A percentile compares a stretch with the other conserved stretches of the same genome.
phyloP scores from a whole-genome alignment of 805 yeast genomes.

The Saccharomycopsis microspora region DNA sequence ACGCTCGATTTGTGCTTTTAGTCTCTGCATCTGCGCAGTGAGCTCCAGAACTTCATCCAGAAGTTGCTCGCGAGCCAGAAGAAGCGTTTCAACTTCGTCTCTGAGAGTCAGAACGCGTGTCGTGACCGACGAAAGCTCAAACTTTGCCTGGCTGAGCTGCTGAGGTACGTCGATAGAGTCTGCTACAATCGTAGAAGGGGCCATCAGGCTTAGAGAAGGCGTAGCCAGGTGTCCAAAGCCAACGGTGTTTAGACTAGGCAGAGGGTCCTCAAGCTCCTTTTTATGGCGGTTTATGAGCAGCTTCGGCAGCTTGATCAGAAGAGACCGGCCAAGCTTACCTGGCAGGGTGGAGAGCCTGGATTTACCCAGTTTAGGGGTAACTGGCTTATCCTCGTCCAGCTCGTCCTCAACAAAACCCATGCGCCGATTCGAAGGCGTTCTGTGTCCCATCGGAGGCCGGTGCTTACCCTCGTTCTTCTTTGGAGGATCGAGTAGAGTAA shows the following conservation, averaged over 20 bases:
- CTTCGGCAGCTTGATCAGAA: conserved; percentile 24
- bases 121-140: conserved; percentile 29
- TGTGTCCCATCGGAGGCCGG: conserved; percentile 3
- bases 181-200: no score
- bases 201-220: no score
- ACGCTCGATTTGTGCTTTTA: conserved; percentile 13
- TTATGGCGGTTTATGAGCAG: no score
- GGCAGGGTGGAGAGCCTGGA: conserved; percentile 16
- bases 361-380: conserved; percentile 14
- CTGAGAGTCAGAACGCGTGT: conserved; percentile 31
- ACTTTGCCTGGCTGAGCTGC: conserved; percentile 24
- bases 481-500: conserved; percentile 9
- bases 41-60: conserved; percentile 32
- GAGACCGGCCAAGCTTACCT: conserved; percentile 22
- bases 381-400: neutral
- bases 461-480: neutral
- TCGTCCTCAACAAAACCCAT: conserved; percentile 12
- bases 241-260: no score
- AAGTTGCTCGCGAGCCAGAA: conserved; percentile 34
- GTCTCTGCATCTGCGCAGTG: conserved; percentile 11
- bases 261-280: no score
- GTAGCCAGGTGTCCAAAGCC: no score
- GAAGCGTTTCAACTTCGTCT: conserved; percentile 42
- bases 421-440: conserved; percentile 10
- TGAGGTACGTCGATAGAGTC: no score